Evolutionary conservation across 345 rosid genomes (phyloP).

Genomic region (Heritiera littoralis): DNA sequence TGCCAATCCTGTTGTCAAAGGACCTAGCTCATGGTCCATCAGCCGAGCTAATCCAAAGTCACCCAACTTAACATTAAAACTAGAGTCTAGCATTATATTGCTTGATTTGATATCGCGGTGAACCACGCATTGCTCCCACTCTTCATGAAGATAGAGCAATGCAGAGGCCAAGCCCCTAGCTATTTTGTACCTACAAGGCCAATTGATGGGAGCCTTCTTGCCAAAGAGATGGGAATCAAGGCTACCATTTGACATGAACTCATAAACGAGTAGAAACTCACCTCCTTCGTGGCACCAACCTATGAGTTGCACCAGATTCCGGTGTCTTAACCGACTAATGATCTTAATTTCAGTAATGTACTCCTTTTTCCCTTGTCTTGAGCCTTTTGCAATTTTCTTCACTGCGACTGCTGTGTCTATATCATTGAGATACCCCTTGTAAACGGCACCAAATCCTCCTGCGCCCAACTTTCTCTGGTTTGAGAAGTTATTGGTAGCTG

Average conservation of each 20-base stretch:
- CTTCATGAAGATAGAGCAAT: slow-evolving; percentile 31
- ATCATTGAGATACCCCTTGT: not conserved
- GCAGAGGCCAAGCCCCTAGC: slow-evolving; percentile 28
- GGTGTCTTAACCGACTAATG: slow-evolving; percentile 36
- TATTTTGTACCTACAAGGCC: too few relatives aligned
- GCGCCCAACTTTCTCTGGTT: too few relatives aligned
- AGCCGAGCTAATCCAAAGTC: slow-evolving; percentile 40
- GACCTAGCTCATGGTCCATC: slow-evolving; percentile 20
- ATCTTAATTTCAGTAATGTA: slow-evolving; percentile 32
- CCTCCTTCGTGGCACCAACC: too few relatives aligned
- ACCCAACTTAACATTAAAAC: slow-evolving; percentile 34
- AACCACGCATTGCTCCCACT: slow-evolving; percentile 26
- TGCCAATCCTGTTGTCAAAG: not conserved
- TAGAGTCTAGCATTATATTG: slow-evolving; percentile 31
- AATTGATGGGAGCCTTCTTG: too few relatives aligned
- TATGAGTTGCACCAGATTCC: too few relatives aligned
- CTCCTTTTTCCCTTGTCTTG: slow-evolving; percentile 24
- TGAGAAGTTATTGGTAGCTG: too few relatives aligned
- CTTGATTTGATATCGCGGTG: slow-evolving; percentile 35
- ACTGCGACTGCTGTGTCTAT: too few relatives aligned
- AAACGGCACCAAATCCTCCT: too few relatives aligned
- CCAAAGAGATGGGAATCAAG: too few relatives aligned
- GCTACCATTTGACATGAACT: too few relatives aligned
- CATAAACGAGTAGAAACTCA: too few relatives aligned
- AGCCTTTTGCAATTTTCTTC: slow-evolving; percentile 33